These are phyloP conservation scores for Pyrenophora seminiperda DNA, from an alignment of 2,329 filamentous ascomycete species.

Conservation along the genomic window DNA sequence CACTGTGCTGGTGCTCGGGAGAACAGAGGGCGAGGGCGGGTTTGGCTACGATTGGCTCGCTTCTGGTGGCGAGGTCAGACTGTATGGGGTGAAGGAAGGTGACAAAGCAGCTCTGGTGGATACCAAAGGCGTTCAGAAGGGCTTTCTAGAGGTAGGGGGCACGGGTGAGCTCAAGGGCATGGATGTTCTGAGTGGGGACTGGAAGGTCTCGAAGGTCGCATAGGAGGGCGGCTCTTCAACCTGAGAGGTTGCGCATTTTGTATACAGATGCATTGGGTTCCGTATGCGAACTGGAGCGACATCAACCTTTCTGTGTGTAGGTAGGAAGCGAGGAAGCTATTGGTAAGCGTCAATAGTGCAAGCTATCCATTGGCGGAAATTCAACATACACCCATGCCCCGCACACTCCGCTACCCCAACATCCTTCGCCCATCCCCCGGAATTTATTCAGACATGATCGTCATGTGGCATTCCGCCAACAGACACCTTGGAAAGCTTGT, in stretches of 20 bases:
- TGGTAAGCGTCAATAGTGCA: neutral
- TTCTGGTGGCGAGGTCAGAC: constrained; percentile 45
- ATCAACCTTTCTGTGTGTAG: constrained; percentile 1
- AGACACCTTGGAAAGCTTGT: constrained; percentile 1
- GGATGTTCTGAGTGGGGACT: constrained; percentile 41
- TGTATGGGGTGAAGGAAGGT: constrained; percentile 46
- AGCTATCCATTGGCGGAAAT: constrained; percentile 32
- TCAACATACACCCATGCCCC: constrained; percentile 21
- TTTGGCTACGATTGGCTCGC: constrained; percentile 51
- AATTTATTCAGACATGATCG: constrained; percentile 18
- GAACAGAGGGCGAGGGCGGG: constrained; percentile 45
- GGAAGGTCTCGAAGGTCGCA: constrained; percentile 39
- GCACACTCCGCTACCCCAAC: constrained; percentile 27
- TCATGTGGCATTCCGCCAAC: constrained; percentile 12
- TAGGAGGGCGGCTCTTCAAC: constrained; percentile 19
- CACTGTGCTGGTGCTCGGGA: constrained; percentile 49
- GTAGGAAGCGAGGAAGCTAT: constrained; percentile 4
- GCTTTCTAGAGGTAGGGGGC: constrained; percentile 35
- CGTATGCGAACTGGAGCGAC: constrained; percentile 2
- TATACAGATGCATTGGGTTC: neutral
- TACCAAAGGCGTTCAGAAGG: constrained; percentile 37
- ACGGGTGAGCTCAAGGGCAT: constrained; percentile 38
- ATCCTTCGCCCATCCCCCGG: constrained; percentile 20
- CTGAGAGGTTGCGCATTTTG: constrained; percentile 1
- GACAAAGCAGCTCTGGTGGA: constrained; percentile 46